phyloP scores from a whole-genome alignment of 2,329 filamentous ascomycete species.

The Tolypocladium album region DNA sequence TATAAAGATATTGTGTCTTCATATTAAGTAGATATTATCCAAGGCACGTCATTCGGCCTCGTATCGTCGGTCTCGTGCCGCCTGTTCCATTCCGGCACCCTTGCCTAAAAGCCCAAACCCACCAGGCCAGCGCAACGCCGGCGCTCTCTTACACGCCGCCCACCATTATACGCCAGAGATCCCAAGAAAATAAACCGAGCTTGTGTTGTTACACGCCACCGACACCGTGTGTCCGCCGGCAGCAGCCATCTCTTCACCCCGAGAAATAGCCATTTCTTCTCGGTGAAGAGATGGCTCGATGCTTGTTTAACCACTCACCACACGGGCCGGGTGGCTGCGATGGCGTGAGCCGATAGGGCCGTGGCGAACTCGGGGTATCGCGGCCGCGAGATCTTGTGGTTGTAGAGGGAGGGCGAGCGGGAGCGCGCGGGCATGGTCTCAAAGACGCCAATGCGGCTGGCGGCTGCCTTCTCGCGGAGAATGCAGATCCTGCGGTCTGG shows the following conservation, averaged over 20 bases:
- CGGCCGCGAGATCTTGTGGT: conserved; percentile 5
- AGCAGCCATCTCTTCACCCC: background rate
- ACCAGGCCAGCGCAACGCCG: background rate
- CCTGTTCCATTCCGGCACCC: background rate
- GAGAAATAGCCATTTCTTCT: background rate
- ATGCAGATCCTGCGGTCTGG: conserved; percentile 28
- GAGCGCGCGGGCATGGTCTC: conserved; percentile 17
- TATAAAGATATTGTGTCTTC: background rate
- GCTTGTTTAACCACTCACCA: background rate
- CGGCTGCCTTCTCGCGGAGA: conserved; percentile 41
- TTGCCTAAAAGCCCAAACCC: background rate
- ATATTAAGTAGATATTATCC: background rate
- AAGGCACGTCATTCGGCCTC: background rate
- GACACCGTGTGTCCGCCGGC: background rate
- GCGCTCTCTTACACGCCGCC: background rate
- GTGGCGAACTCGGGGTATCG: background rate
- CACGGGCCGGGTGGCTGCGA: background rate
- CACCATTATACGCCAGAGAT: background rate
- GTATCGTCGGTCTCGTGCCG: background rate
- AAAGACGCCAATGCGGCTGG: conserved; percentile 35
- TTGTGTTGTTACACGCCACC: background rate
- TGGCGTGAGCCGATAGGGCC: background rate
- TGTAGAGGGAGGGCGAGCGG: conserved; percentile 8
- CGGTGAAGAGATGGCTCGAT: background rate
- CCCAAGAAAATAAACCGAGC: background rate